phyloP scores from a whole-genome alignment of 2,329 filamentous ascomycete species.

The Diaporthe nobilis region DNA sequence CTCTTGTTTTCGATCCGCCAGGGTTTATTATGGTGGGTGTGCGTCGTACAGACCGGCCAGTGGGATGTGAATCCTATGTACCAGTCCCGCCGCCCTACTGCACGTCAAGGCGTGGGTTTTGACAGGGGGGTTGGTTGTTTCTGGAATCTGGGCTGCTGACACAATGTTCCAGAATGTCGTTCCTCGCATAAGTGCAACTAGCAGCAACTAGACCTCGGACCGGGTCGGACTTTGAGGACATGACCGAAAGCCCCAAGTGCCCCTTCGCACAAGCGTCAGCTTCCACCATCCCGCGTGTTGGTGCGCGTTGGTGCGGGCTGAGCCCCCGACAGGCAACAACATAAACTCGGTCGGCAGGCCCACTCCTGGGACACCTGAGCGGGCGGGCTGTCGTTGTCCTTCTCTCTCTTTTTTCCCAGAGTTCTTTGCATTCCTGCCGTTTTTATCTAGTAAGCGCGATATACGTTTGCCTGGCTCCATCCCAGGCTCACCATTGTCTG shows the following conservation, averaged over 20 bases:
- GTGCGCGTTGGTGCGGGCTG: background rate
- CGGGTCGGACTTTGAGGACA: background rate
- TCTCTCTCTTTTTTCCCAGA: background rate
- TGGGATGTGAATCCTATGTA: background rate
- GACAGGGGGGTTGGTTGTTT: background rate
- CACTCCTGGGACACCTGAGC: conserved; percentile 3
- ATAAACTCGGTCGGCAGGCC: conserved; percentile 8
- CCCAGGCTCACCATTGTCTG: background rate
- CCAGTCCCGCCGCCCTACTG: background rate
- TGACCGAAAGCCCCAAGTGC: background rate
- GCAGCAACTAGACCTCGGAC: background rate
- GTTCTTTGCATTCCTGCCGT: background rate
- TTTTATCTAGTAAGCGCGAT: background rate
- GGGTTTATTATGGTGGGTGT: background rate
- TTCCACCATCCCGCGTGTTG: background rate
- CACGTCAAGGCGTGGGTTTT: background rate
- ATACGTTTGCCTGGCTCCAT: background rate
- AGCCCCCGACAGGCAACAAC: conserved; percentile 27
- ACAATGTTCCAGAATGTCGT: background rate
- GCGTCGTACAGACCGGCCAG: background rate
- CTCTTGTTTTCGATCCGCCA: background rate
- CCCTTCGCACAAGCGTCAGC: background rate
- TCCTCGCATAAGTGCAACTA: background rate
- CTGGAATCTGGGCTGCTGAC: background rate
- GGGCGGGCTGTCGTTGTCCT: background rate